A percentile compares a stretch with the other conserved stretches of the same genome.
These are phyloP conservation scores for Medicago arabica DNA, from an alignment of 306 rosid genomes.

Conservation along the genomic window DNA sequence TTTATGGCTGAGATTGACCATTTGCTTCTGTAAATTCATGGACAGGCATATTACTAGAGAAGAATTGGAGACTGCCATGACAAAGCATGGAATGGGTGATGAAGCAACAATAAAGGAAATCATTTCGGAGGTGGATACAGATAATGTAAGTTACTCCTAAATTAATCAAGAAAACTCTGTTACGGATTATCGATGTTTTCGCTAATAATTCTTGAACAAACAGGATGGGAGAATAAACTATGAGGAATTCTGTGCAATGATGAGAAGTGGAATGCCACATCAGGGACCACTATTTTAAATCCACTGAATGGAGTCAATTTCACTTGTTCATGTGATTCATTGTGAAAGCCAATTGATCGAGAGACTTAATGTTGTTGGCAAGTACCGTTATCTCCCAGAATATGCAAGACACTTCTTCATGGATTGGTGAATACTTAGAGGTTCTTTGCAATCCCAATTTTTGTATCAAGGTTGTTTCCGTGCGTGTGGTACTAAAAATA, in stretches of 20 bases:
- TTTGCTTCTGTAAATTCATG: slow-evolving; percentile 38
- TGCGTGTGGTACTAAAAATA: slow-evolving; percentile 37
- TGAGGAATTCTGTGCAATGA: slow-evolving; percentile 87
- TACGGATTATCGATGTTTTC: neutral
- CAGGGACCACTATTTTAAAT: slow-evolving; percentile 52
- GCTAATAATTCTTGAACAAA: slow-evolving; percentile 41
- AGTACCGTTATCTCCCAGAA: slow-evolving; percentile 30
- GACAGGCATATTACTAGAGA: slow-evolving; percentile 81
- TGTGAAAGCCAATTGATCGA: slow-evolving; percentile 23
- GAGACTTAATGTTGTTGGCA: slow-evolving; percentile 33
- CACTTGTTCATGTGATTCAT: slow-evolving; percentile 39
- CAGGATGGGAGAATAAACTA: slow-evolving; percentile 96
- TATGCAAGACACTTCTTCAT: slow-evolving; percentile 25
- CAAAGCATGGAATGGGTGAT: slow-evolving; percentile 84
- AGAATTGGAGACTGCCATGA: slow-evolving; percentile 90
- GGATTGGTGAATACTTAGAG: slow-evolving; percentile 39
- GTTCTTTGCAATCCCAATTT: slow-evolving; percentile 37
- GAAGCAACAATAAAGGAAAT: slow-evolving; percentile 83
- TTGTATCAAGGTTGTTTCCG: slow-evolving; percentile 33
- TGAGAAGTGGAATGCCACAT: slow-evolving; percentile 88
- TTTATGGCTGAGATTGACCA: slow-evolving; percentile 26
- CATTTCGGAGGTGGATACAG: slow-evolving; percentile 92
- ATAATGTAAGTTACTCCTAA: slow-evolving; percentile 70
- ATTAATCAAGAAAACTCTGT: slow-evolving; percentile 23
- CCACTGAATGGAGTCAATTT: slow-evolving; percentile 13